Evolutionary conservation across 2,329 filamentous ascomycete species (phyloP).

Genomic region (Colletotrichum sp.): DNA sequence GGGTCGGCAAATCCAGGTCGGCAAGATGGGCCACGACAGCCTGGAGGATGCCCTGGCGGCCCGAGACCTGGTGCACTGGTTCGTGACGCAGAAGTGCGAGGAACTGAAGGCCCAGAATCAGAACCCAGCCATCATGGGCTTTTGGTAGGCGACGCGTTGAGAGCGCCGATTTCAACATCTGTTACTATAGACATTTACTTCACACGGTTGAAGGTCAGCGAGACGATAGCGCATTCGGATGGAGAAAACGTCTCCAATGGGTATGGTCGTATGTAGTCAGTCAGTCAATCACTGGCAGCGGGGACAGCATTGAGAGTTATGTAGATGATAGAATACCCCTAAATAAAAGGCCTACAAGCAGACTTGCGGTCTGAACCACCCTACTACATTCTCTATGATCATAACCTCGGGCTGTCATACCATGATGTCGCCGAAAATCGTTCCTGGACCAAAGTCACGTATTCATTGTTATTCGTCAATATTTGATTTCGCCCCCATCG

Average conservation of each 20-base stretch:
- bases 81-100: slow-evolving; percentile 23
- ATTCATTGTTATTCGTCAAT: neutral
- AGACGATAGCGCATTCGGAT: neutral
- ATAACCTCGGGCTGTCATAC: neutral
- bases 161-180: neutral
- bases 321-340: neutral
- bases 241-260: neutral
- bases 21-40: slow-evolving; percentile 43
- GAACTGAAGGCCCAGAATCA: neutral
- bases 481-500: neutral
- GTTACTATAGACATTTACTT: neutral
- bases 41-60: slow-evolving; percentile 49
- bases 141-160: neutral
- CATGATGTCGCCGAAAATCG: neutral
- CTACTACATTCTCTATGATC: neutral
- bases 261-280: neutral
- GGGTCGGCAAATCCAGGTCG: slow-evolving; percentile 41
- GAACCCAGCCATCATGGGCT: neutral
- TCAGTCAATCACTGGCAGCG: neutral
- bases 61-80: slow-evolving; percentile 46
- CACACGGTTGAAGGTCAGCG: neutral
- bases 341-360: neutral
- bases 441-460: neutral
- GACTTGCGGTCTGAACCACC: neutral
- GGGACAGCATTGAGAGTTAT: neutral